Percentiles rank a stretch among this genome's conserved stretches.
Evolutionary conservation across 306 rosid genomes (phyloP).

Genomic region (Medicago truncatula): MtrunA17r5.0-ANR NC_053042.1:44765501-44766000

Average conservation of each 20-base stretch:
- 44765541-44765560: constrained; percentile 5
- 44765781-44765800: neutral
- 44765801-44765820: neutral
- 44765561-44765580: neutral
- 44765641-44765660: neutral
- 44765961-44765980: constrained; percentile 66
- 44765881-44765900: constrained; percentile 21
- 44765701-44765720: neutral
- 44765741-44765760: neutral
- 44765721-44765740: neutral
- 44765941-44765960: constrained; percentile 81
- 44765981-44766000: constrained; percentile 26
- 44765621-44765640: constrained; percentile 22
- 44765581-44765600: neutral
- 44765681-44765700: neutral
- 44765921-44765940: constrained; percentile 88
- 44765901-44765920: constrained; percentile 90
- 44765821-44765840: neutral
- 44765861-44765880: constrained; percentile 11
- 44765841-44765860: too few relatives aligned
- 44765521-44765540: constrained; percentile 10
- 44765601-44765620: neutral
- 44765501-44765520: constrained; percentile 10
- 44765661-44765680: neutral
- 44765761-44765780: neutral